Percentiles rank a stretch among this genome's conserved stretches.
Conservation (phyloP, 305 asterid genomes). For the Fraxinus xanthoxyloides region DNA sequence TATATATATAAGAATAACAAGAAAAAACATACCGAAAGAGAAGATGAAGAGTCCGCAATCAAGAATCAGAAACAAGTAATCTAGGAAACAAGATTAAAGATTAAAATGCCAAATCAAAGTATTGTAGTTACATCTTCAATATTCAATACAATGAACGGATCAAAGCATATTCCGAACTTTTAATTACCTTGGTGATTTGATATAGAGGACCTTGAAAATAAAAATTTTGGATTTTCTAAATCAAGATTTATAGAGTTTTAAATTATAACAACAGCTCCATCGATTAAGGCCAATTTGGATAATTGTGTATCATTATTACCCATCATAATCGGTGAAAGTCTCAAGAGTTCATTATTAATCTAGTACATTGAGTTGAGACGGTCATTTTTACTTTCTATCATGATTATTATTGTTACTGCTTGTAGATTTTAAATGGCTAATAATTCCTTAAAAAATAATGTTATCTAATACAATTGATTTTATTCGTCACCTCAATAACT, state of each 20-base stretch:
- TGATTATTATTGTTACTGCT: not conserved
- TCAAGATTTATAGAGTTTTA: too few relatives aligned
- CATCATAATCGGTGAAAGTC: not conserved
- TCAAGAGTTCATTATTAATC: not conserved
- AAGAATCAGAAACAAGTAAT: not conserved
- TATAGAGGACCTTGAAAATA: too few relatives aligned
- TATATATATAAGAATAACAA: too few relatives aligned
- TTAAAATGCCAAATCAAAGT: too few relatives aligned
- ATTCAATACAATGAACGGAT: not conserved
- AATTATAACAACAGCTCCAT: too few relatives aligned
- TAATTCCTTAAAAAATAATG: not conserved
- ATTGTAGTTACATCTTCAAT: not conserved
- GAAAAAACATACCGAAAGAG: not conserved
- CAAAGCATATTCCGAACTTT: not conserved
- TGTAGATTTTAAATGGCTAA: not conserved
- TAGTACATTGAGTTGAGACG: not conserved
- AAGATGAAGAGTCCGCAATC: not conserved
- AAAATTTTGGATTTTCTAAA: too few relatives aligned
- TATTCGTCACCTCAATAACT: too few relatives aligned
- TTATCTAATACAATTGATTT: too few relatives aligned
- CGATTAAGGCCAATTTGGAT: too few relatives aligned
- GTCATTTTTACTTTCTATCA: not conserved
- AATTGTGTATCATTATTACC: not conserved
- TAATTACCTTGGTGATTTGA: too few relatives aligned
- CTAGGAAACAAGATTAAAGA: too few relatives aligned